Conservation (phyloP, 75 land plant genomes). For the Ceratopteris richardii region DNA sequence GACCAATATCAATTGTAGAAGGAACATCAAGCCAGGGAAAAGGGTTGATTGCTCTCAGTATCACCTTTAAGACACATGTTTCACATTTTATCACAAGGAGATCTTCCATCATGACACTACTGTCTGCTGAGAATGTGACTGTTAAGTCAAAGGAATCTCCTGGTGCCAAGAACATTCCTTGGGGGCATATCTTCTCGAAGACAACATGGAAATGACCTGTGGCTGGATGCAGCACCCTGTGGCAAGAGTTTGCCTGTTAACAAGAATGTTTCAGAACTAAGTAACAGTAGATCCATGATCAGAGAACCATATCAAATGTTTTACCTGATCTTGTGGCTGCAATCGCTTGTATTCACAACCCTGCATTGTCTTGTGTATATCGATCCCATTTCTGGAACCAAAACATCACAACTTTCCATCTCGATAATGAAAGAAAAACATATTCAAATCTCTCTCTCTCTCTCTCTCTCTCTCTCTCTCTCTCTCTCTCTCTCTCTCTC, state of each 20-base stretch:
- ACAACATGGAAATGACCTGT: neutral
- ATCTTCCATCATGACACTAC: neutral
- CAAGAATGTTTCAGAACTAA: too few species aligned
- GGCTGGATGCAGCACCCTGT: slow-evolving; percentile 3
- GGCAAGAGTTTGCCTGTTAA: neutral
- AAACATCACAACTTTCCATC: too few species aligned
- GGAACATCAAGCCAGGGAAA: slow-evolving; percentile 6
- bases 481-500: too few species aligned
- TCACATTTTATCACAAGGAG: neutral
- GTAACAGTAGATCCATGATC: too few species aligned
- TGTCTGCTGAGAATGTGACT: neutral
- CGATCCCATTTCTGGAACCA: too few species aligned
- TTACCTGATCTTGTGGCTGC: too few species aligned
- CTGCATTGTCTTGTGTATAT: too few species aligned
- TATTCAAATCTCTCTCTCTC: too few species aligned
- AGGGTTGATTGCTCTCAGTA: neutral
- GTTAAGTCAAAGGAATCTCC: neutral
- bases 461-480: too few species aligned
- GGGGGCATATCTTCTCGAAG: neutral
- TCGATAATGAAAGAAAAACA: too few species aligned
- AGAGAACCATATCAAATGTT: too few species aligned
- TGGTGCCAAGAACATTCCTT: slow-evolving; percentile 8
- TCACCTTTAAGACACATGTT: neutral
- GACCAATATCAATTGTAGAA: slow-evolving; percentile 2
- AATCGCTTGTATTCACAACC: too few species aligned